phyloP scores from a whole-genome alignment of 75 land plant genomes.

The Selaginella moellendorffii region DNA sequence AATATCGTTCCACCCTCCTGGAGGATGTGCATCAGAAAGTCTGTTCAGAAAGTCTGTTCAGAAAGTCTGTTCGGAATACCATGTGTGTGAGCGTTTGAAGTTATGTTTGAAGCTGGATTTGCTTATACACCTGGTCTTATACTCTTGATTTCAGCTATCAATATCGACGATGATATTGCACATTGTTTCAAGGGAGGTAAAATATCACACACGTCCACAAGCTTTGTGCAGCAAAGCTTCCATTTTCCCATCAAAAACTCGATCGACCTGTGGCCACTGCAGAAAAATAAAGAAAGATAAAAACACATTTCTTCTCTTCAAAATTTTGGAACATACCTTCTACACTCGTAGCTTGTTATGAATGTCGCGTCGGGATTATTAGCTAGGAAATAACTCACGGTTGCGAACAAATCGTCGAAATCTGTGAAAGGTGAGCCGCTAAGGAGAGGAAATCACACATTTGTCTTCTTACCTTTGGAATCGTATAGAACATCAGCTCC shows the following conservation, averaged over 20 bases:
- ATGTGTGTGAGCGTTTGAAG: too few species aligned
- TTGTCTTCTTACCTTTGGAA: conserved; percentile 31
- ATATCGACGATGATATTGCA: background rate
- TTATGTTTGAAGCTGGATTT: too few species aligned
- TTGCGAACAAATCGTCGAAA: conserved; percentile 90
- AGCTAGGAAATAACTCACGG: conserved; percentile 65
- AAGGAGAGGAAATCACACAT: background rate
- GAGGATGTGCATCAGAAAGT: too few species aligned
- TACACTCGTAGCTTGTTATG: conserved; percentile 71
- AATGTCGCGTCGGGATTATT: conserved; percentile 54
- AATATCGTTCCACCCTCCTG: too few species aligned
- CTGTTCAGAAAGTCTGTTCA: too few species aligned
- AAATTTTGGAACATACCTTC: conserved; percentile 71
- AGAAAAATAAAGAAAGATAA: too few species aligned
- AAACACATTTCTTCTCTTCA: too few species aligned
- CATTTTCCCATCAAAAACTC: conserved; percentile 88
- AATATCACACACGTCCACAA: conserved; percentile 65
- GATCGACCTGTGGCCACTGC: conserved; percentile 85
- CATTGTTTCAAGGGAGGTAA: conserved; percentile 64
- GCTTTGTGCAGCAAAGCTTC: conserved; percentile 60
- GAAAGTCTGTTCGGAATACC: too few species aligned
- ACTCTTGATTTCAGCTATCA: background rate
- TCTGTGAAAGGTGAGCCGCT: conserved; percentile 21
- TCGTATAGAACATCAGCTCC: conserved; percentile 99
- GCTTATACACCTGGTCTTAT: too few species aligned